A percentile compares a stretch with the other conserved stretches of the same genome.
phyloP scores from a whole-genome alignment of 257 asterid genomes.

The Ophiorrhiza pumila region DNA sequence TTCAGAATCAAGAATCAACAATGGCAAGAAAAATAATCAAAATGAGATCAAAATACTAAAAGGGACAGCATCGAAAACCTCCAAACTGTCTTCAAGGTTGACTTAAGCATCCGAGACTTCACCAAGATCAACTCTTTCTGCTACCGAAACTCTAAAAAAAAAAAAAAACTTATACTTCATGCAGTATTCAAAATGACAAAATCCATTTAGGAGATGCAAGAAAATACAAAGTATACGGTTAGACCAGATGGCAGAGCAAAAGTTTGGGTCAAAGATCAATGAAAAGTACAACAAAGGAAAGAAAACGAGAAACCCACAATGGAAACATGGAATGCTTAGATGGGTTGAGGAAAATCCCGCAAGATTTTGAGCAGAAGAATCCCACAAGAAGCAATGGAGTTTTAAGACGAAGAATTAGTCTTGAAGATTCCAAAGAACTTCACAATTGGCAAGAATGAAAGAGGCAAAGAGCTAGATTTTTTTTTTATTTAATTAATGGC shows the following conservation, averaged over 20 bases:
- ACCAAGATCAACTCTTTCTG: background rate
- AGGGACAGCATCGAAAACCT: slow-evolving; percentile 1
- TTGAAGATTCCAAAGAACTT: background rate
- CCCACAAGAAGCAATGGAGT: background rate
- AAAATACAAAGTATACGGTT: background rate
- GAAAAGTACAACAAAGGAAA: no score
- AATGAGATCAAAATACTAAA: background rate
- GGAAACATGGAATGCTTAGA: slow-evolving; percentile 13
- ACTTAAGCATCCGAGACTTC: background rate
- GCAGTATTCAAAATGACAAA: background rate
- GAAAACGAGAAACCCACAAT: background rate
- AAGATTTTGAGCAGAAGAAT: background rate
- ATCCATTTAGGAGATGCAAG: background rate
- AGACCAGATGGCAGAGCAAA: background rate
- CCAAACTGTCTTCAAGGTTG: slow-evolving; percentile 5
- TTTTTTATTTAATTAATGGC: no score
- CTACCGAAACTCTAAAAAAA: background rate
- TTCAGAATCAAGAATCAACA: background rate
- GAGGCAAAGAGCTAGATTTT: background rate
- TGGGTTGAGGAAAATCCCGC: background rate
- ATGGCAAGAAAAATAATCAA: background rate
- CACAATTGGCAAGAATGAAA: background rate
- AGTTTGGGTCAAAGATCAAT: background rate
- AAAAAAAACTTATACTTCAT: no score
- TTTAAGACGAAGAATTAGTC: background rate